phyloP scores from a whole-genome alignment of 768 basidiomycete species.

The Lentinula sp. region DNA sequence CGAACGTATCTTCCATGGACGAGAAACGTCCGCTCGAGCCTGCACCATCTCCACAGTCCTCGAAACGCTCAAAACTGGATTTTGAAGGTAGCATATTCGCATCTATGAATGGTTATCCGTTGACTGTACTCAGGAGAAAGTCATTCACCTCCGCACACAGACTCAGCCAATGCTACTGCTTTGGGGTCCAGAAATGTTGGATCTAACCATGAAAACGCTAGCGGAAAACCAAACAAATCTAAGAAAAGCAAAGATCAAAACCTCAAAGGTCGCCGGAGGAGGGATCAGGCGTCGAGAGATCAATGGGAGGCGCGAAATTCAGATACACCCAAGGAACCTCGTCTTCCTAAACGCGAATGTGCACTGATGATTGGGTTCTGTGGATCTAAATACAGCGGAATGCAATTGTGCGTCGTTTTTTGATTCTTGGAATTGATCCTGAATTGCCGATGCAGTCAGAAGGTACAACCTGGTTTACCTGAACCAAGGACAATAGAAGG shows the following conservation, averaged over 20 bases:
- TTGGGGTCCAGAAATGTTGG: not conserved
- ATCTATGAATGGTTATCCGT: not conserved
- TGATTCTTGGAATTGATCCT: not conserved
- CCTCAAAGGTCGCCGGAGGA: not conserved
- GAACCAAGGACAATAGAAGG: conserved; percentile 84
- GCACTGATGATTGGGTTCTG: conserved; percentile 87
- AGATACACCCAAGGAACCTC: conserved; percentile 37
- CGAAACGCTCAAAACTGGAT: not conserved
- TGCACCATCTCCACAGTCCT: not conserved
- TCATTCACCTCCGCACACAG: not conserved
- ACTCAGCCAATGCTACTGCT: not conserved
- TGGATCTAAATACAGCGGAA: conserved; percentile 87
- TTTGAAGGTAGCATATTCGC: not conserved
- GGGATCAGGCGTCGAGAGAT: not conserved
- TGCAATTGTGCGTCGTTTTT: conserved; percentile 79
- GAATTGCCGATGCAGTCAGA: conserved; percentile 5
- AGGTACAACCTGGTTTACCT: conserved; percentile 50
- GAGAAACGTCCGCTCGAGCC: not conserved
- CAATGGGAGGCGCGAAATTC: not conserved
- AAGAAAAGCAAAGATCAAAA: not conserved
- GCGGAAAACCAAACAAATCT: not conserved
- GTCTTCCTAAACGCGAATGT: conserved; percentile 79
- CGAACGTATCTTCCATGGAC: not conserved
- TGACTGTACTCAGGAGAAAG: not conserved
- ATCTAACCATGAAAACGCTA: not conserved